These are phyloP conservation scores for Gaultheria prostrata DNA, from an alignment of 148 eudicot species.

Conservation along the genomic window DNA sequence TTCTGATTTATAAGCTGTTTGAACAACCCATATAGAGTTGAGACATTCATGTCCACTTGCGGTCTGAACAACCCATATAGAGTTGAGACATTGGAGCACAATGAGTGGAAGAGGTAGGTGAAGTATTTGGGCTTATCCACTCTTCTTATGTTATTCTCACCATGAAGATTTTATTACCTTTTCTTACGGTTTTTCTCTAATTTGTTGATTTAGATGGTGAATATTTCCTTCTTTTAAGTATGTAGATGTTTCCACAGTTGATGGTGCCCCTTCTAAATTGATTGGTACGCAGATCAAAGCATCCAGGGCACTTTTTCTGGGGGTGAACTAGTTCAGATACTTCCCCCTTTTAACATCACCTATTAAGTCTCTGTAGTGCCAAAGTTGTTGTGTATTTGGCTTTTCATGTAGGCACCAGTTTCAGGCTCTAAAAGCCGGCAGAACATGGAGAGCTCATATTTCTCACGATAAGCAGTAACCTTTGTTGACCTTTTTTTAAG, in stretches of 20 bases:
- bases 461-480: slow-evolving; percentile 61
- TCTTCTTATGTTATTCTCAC: too few relatives aligned
- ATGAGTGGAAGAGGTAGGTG: too few relatives aligned
- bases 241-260: slow-evolving; percentile 94
- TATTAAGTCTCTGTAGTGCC: not conserved
- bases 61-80: too few relatives aligned
- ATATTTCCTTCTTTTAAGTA: slow-evolving; percentile 64
- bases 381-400: not conserved
- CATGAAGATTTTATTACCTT: too few relatives aligned
- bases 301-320: slow-evolving; percentile 77
- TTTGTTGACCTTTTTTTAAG: not conserved
- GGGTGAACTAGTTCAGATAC: slow-evolving; percentile 37
- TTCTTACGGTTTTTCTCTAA: too few relatives aligned
- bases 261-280: slow-evolving; percentile 67
- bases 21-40: too few relatives aligned
- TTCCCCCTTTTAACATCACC: not conserved
- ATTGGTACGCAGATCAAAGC: slow-evolving; percentile 60
- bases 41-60: too few relatives aligned
- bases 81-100: too few relatives aligned
- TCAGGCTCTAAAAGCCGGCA: slow-evolving; percentile 94
- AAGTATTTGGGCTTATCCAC: too few relatives aligned
- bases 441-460: slow-evolving; percentile 89
- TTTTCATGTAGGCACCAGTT: slow-evolving; percentile 75
- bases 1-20: too few relatives aligned
- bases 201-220: slow-evolving; percentile 10